Base-by-base conservation (phyloP, 306 rosid species). In the Dalbergia cochinchinensis region DNA sequence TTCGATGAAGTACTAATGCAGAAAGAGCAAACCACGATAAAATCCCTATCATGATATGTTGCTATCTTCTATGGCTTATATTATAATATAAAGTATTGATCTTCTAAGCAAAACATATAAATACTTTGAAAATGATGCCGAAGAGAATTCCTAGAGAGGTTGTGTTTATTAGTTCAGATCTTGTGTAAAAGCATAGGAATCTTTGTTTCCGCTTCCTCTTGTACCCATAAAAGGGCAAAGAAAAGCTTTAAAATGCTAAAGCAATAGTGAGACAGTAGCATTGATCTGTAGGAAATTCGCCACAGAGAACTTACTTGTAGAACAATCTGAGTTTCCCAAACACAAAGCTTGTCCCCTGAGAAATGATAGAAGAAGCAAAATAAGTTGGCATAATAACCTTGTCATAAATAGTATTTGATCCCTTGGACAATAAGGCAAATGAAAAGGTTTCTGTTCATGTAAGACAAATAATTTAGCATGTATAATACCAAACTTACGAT, bases 271-370 rank as follows among this genome's bases (percentile, higher is more conserved):
- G 60, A 71, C 64, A 4, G 8, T 48, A 26, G 31, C 31, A 26
- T 26, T 26, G n/a, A n/a, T n/a, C 31, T 26, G 31, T 26, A 76
- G 34, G 47, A 84, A 64, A 47, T 33, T 22, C 13, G 14, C 4
- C 18, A 9, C 15, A 45, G 57, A 41, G 12, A 60, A 86, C 92
- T 82, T 78, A 86, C 94, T 41, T 83, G 58, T 14, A 13, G 78
- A 63, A 70, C 94, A 90, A 18, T 1, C 6, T 50, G 31, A 3
- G 70, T 11, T 70, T 75, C 73, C 20, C 83, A 86, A 78, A 83
- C 96, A 92, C 8, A 91, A 45, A 78, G 53, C 88, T 13, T 8
- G 54, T 80, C 83, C 85, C 58, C 90, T 88, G 84, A 65, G 35
- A 26, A 55, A 65, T 35, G 58, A 74, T 11, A 50, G 35, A 69